These are phyloP conservation scores for Oryza glaberrima DNA, from an alignment of 176 grass and related monocot species.

Conservation along the genomic window DNA sequence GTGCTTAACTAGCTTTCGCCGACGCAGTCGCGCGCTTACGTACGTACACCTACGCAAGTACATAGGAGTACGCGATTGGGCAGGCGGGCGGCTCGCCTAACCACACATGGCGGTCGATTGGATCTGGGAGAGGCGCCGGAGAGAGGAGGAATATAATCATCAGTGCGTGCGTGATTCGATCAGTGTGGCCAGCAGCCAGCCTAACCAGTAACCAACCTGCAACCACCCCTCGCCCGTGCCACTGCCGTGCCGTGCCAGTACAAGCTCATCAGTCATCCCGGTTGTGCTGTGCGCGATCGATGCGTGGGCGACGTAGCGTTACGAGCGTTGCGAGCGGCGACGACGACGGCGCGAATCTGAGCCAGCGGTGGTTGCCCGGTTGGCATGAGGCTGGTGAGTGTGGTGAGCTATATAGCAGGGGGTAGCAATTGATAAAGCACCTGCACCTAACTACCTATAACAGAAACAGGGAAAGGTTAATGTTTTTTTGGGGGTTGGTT, in stretches of 20 bases:
- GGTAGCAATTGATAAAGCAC: constrained; percentile 14
- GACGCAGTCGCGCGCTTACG: neutral
- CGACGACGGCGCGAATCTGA: constrained; percentile 2
- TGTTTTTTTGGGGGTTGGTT: neutral
- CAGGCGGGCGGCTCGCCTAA: neutral
- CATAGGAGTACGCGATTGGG: neutral
- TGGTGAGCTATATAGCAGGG: constrained; percentile 6
- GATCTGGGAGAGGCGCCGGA: neutral
- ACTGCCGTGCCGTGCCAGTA: constrained; percentile 9
- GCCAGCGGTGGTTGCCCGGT: constrained; percentile 47
- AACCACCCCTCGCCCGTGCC: neutral
- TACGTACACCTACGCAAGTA: constrained; percentile 7
- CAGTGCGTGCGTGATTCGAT: neutral
- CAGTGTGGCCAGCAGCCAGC: constrained; percentile 13
- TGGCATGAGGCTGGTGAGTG: constrained; percentile 48
- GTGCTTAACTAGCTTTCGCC: neutral
- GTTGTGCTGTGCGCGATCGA: constrained; percentile 26
- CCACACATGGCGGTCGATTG: neutral
- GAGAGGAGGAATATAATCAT: neutral
- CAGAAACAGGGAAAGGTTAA: neutral
- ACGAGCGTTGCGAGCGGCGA: neutral
- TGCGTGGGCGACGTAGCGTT: constrained; percentile 26
- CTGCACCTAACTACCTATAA: constrained; percentile 3
- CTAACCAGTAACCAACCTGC: constrained; percentile 22
- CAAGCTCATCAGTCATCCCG: no score